Evolutionary conservation across 352 stramenopile genomes (phyloP), one percentile per base, ranked within the genome.

Genomic region (Blastocystis sp.): DNA sequence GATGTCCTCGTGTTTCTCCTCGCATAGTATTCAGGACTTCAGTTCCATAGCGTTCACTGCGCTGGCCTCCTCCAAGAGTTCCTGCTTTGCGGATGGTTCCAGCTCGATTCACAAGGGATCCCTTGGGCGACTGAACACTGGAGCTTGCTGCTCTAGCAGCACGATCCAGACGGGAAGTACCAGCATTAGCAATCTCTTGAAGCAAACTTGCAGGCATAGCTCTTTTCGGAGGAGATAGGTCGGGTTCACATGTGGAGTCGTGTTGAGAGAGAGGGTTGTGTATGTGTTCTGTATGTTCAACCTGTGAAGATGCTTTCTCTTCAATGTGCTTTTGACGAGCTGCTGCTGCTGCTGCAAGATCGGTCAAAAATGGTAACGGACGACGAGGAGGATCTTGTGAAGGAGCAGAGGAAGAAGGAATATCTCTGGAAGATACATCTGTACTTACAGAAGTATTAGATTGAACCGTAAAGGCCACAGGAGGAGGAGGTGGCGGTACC

Each of bases 131-230:
- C 65, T 77, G 27, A 0, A 35, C 39, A 42, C 3, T 24, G 9
- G 19, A 42, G 27, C 1, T 24, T 42, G 27, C 16, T 46, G 39
- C 35, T 49, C 11, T 21, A 21, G 21, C 27, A 42, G 32, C 27
- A 7, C 21, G 32, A 35, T 77, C 14, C 6, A 54, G 71, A n/a
- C 71, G 46, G 11, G 12, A 21, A 0, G 71, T 59, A 65, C 71
- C 71, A 37, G 49, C 51, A 21, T 32, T 1, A 0, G 42, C 43
- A 46, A 83, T 83, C 24, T 61, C 71, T 27, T 51, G 6, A 2
- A 83, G 29, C 51, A 83, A 65, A 63, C 49, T 49, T 9, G 71
- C n/a, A 9, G 71, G 51, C 11, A 83, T 35, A 65, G 51, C 65
- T 1, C 11, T 19, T 29, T 49, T 16, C 51, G 65, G 14, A 0